Conservation (phyloP, 2,329 filamentous ascomycete species). For the Paramyrothecium sp. region DNA sequence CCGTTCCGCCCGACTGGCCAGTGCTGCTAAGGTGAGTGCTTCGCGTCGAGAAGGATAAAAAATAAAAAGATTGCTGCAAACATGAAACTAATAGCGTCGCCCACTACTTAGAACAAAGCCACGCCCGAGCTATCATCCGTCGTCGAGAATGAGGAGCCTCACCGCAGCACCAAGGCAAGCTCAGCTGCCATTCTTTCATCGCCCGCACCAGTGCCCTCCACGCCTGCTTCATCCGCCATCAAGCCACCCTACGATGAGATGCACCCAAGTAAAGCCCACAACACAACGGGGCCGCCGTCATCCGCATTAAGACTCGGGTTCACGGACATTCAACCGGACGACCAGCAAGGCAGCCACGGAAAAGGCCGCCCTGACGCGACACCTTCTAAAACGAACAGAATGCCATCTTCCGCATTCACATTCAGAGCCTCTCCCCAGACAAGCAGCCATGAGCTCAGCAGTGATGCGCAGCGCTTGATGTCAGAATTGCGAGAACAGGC, state of each 20-base stretch:
- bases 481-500: slow-evolving; percentile 71
- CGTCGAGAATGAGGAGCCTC: slow-evolving; percentile 40
- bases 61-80: no score
- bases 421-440: slow-evolving; percentile 64
- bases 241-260: slow-evolving; percentile 79
- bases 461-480: slow-evolving; percentile 60
- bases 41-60: not conserved
- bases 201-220: slow-evolving; percentile 36
- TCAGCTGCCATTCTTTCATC: slow-evolving; percentile 32
- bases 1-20: slow-evolving; percentile 43
- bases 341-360: slow-evolving; percentile 39
- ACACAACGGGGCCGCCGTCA: slow-evolving; percentile 73
- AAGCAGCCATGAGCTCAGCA: slow-evolving; percentile 54
- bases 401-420: slow-evolving; percentile 61
- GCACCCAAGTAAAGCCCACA: slow-evolving; percentile 83
- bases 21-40: slow-evolving; percentile 32
- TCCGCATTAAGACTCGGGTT: slow-evolving; percentile 83
- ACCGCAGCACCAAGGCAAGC: slow-evolving; percentile 22
- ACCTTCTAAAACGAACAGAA: slow-evolving; percentile 56
- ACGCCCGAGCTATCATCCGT: slow-evolving; percentile 38
- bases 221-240: slow-evolving; percentile 65
- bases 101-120: slow-evolving; percentile 23
- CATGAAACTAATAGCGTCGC: slow-evolving; percentile 1
- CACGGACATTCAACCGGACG: slow-evolving; percentile 64
- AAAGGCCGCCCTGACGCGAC: slow-evolving; percentile 48